phyloP scores from a whole-genome alignment of 768 basidiomycete genomes.

The Trametes gibbosa region DNA sequence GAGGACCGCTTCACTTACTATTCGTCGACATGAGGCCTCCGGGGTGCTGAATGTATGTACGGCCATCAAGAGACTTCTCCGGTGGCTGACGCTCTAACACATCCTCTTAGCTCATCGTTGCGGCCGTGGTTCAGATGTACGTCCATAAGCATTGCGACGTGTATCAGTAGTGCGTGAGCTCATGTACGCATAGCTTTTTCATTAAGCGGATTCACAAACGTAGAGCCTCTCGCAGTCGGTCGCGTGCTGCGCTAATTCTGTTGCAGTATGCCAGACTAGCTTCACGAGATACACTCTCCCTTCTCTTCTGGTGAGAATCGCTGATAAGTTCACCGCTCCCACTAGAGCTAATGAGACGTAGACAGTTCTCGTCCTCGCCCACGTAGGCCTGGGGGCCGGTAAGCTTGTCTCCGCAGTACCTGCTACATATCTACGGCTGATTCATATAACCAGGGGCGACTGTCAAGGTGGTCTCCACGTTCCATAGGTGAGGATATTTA shows the following conservation, averaged over 20 bases:
- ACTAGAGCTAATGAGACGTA: neutral
- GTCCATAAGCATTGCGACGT: neutral
- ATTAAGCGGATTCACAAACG: constrained; percentile 15
- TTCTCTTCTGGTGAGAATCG: constrained; percentile 1
- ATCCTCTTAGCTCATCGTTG: constrained; percentile 2
- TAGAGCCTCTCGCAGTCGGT: neutral
- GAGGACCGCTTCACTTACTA: neutral
- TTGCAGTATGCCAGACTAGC: constrained; percentile 10
- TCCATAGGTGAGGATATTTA: neutral
- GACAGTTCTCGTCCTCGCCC: constrained; percentile 12
- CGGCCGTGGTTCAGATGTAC: constrained; percentile 13
- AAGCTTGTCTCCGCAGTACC: neutral
- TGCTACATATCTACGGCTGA: neutral
- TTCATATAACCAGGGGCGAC: constrained; percentile 1
- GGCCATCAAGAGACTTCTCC: neutral
- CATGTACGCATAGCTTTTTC: constrained; percentile 9
- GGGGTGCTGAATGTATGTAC: constrained; percentile 11
- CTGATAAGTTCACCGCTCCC: too few relatives aligned
- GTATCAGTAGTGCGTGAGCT: too few relatives aligned
- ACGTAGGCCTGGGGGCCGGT: constrained; percentile 14
- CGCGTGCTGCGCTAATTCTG: neutral
- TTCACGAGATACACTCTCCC: constrained; percentile 12
- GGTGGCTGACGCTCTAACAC: neutral
- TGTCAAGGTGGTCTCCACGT: constrained; percentile 12
- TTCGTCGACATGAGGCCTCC: neutral